These are phyloP conservation scores for Citrus sp. DNA, from an alignment of 345 rosid species.

Conservation along the genomic window DNA sequence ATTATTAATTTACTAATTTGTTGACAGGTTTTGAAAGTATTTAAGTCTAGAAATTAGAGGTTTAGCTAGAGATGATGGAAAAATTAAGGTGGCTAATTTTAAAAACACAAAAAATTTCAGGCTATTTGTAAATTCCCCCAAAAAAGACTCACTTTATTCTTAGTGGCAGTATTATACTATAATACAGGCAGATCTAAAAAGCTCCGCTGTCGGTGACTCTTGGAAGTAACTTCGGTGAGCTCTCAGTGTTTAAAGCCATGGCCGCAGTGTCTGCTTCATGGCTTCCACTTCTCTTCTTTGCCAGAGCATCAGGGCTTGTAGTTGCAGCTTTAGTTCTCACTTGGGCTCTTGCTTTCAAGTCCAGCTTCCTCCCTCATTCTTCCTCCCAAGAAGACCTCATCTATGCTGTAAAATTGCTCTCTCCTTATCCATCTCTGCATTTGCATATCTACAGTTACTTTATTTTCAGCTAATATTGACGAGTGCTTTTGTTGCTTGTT, in stretches of 20 bases:
- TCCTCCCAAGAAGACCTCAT: conserved; percentile 52
- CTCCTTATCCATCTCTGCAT: not conserved
- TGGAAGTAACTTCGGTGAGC: not conserved
- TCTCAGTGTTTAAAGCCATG: conserved; percentile 6
- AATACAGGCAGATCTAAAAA: not conserved
- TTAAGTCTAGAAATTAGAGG: too few species aligned
- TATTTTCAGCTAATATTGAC: not conserved
- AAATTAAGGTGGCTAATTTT: too few species aligned
- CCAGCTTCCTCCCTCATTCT: conserved; percentile 57
- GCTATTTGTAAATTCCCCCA: too few species aligned
- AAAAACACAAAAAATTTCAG: too few species aligned
- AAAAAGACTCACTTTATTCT: not conserved
- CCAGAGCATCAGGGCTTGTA: conserved; percentile 58
- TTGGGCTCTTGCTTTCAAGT: conserved; percentile 64
- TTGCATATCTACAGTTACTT: not conserved
- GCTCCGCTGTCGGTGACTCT: conserved; percentile 11
- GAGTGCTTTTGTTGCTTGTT: not conserved
- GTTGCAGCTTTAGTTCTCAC: conserved; percentile 57
- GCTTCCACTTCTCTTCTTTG: conserved; percentile 50
- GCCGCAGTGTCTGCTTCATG: conserved; percentile 24
- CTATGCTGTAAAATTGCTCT: conserved; percentile 46
- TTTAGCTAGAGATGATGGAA: too few species aligned
- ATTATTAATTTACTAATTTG: too few species aligned
- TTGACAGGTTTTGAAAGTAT: too few species aligned
- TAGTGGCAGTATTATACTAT: not conserved